Percentiles rank a stretch among this genome's conserved stretches.
phyloP scores from a whole-genome alignment of 75 land plant species.

The Sequoia sempervirens region DNA sequence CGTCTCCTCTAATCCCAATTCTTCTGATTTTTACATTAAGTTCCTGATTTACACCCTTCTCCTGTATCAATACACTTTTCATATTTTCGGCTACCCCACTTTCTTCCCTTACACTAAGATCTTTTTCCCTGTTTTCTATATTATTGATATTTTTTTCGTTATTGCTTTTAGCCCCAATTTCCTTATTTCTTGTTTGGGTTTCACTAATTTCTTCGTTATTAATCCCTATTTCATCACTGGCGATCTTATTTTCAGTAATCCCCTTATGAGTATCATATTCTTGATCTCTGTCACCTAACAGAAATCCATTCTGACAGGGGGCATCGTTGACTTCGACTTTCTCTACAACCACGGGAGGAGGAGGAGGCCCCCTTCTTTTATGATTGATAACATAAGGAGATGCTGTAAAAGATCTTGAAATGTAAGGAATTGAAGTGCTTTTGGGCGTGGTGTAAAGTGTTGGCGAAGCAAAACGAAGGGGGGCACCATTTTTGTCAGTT shows the following conservation, averaged over 20 bases:
- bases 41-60: not conserved
- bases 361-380: slow-evolving; percentile 12
- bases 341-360: not conserved
- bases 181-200: not conserved
- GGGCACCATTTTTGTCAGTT: not conserved
- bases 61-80: not conserved
- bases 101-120: not conserved
- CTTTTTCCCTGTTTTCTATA: not conserved
- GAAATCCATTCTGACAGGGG: not conserved
- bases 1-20: not conserved
- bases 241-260: not conserved
- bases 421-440: slow-evolving; percentile 12
- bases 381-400: slow-evolving; percentile 23
- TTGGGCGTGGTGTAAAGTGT: slow-evolving; percentile 12
- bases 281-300: not conserved
- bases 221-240: not conserved
- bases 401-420: not conserved
- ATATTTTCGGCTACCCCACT: not conserved
- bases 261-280: not conserved
- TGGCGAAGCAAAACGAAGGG: slow-evolving; percentile 9
- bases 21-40: not conserved
- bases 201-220: not conserved
- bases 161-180: not conserved
- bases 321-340: slow-evolving; percentile 9
- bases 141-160: not conserved